phyloP scores from a whole-genome alignment of 306 rosid species.

The Calophaca sinica region DNA sequence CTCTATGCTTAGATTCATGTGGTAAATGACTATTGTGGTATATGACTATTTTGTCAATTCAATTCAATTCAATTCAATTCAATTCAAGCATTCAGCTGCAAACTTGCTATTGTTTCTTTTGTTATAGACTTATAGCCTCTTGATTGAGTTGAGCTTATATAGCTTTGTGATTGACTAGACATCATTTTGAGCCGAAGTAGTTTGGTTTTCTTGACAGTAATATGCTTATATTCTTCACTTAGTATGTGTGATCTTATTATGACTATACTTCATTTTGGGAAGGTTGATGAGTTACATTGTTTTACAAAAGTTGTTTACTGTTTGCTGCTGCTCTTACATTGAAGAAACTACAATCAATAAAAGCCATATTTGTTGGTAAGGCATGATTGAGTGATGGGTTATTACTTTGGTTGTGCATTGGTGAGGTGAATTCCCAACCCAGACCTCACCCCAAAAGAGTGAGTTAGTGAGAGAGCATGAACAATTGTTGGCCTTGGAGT shows the following conservation, averaged over 20 bases:
- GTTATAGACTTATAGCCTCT: background rate
- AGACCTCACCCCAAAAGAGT: background rate
- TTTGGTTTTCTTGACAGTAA: conserved; percentile 18
- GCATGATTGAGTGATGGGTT: conserved; percentile 6
- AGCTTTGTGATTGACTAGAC: conserved; percentile 27
- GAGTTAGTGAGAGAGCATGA: conserved; percentile 9
- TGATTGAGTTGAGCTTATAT: conserved; percentile 1
- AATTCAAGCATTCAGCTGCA: conserved; percentile 5
- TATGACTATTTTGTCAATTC: background rate
- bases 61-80: background rate
- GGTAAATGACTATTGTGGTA: background rate
- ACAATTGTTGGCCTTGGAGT: conserved; percentile 13
- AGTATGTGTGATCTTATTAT: conserved; percentile 11
- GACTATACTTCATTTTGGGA: background rate
- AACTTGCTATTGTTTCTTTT: conserved; percentile 26
- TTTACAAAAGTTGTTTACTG: conserved; percentile 8
- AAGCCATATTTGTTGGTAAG: conserved; percentile 36
- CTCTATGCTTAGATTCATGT: background rate
- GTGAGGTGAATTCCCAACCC: conserved; percentile 1
- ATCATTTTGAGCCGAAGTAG: conserved; percentile 35
- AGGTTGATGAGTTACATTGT: conserved; percentile 34
- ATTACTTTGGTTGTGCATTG: conserved; percentile 24
- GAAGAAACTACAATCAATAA: conserved; percentile 9
- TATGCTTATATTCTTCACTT: background rate
- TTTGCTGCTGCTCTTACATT: conserved; percentile 24